phyloP scores from a whole-genome alignment of 441 rosid genomes.

The Populus tomentosa region DNA sequence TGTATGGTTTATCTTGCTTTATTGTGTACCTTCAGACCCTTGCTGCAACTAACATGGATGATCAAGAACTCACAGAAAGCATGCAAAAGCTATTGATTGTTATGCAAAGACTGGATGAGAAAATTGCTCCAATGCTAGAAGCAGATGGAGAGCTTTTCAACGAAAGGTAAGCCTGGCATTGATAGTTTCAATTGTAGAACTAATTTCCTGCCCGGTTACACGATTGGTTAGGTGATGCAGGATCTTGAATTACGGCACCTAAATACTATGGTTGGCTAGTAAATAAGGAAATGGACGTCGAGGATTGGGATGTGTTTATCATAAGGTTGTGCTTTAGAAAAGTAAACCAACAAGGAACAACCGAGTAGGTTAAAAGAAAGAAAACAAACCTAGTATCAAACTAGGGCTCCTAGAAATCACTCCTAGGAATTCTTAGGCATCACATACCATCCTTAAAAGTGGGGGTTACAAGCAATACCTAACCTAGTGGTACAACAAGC shows the following conservation, averaged over 20 bases:
- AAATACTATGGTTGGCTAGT: not conserved
- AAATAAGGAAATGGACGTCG: not conserved
- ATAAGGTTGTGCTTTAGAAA: not conserved
- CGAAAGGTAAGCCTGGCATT: conserved; percentile 44
- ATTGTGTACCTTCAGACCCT: conserved; percentile 55
- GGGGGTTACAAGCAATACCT: no score
- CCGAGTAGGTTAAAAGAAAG: not conserved
- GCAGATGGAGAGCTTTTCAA: conserved; percentile 91
- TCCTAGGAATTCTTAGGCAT: no score
- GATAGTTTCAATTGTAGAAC: not conserved
- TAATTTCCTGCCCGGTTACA: not conserved
- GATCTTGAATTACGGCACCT: not conserved
- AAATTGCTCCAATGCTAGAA: conserved; percentile 84
- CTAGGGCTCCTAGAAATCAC: no score
- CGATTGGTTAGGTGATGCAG: not conserved
- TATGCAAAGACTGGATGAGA: conserved; percentile 89
- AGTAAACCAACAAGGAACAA: not conserved
- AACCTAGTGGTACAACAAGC: no score
- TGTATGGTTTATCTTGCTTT: not conserved
- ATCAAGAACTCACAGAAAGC: conserved; percentile 81
- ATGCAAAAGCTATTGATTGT: conserved; percentile 91
- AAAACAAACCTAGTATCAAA: no score
- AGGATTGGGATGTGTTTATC: not conserved
- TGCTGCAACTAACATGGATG: conserved; percentile 85
- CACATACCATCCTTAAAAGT: no score